Conservation (phyloP, 2,329 filamentous ascomycete genomes). For the Curvularia sp. region DNA sequence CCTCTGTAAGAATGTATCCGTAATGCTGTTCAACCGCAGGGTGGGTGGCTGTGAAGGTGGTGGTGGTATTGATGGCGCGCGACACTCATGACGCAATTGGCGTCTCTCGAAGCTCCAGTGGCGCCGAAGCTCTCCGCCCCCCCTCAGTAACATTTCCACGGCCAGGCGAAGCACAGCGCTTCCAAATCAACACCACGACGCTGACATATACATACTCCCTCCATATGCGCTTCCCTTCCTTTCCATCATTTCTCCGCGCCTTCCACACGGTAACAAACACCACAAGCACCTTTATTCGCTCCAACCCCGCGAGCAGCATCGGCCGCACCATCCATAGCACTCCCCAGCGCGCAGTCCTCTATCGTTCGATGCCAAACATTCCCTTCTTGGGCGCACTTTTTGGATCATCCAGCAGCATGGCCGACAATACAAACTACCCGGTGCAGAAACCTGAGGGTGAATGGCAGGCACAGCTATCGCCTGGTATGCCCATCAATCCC, state of each 20-base stretch:
- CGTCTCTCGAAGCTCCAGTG: conserved; percentile 31
- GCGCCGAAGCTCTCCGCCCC: conserved; percentile 40
- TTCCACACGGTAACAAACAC: conserved; percentile 58
- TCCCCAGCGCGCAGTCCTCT: conserved; percentile 37
- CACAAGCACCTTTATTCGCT: conserved; percentile 43
- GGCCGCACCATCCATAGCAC: conserved; percentile 39
- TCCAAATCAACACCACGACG: conserved; percentile 9
- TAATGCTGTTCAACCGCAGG: neutral
- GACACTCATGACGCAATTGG: conserved; percentile 41
- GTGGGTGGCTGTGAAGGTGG: neutral
- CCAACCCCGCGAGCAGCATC: conserved; percentile 49
- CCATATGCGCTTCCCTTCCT: conserved; percentile 59
- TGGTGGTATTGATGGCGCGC: conserved; percentile 8
- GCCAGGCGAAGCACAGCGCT: neutral
- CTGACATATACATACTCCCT: conserved; percentile 1
- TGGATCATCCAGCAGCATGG: conserved; percentile 60
- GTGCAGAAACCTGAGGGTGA: conserved; percentile 81
- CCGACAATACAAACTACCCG: conserved; percentile 73
- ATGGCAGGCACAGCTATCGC: conserved; percentile 85
- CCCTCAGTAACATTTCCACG: conserved; percentile 27
- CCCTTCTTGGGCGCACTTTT: conserved; percentile 82
- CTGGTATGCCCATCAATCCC: conserved; percentile 58
- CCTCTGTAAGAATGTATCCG: neutral
- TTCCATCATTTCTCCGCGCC: conserved; percentile 58
- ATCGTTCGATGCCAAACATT: conserved; percentile 73